Conservation (phyloP, 2,329 filamentous ascomycete genomes). For the Chaetomiaceae sp. region DNA sequence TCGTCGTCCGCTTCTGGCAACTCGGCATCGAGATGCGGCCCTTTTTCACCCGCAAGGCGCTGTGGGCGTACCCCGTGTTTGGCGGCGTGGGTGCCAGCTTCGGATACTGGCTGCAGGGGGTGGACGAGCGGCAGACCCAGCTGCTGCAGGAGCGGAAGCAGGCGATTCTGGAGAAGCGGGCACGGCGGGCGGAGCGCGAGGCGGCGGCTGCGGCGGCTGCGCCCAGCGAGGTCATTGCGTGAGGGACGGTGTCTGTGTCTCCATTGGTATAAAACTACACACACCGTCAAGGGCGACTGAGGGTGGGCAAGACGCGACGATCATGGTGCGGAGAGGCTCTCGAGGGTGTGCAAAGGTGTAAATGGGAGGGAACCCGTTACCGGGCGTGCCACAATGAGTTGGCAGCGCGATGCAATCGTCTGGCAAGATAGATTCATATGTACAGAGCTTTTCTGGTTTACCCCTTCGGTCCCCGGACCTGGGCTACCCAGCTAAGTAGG, state of each 20-base stretch:
- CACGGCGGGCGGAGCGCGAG: conserved; percentile 64
- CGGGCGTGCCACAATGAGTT: not conserved
- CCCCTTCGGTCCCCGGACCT: too few relatives aligned
- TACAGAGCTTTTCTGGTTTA: conserved; percentile 14
- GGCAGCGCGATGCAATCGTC: not conserved
- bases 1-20: conserved; percentile 91
- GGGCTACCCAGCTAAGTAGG: not conserved
- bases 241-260: too few relatives aligned
- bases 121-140: conserved; percentile 74
- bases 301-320: not conserved
- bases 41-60: conserved; percentile 74
- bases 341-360: not conserved
- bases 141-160: conserved; percentile 74
- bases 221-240: conserved; percentile 4
- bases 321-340: too few relatives aligned
- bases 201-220: conserved; percentile 27
- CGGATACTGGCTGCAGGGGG: conserved; percentile 92
- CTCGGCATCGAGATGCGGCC: conserved; percentile 98
- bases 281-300: too few relatives aligned
- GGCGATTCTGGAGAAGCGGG: conserved; percentile 80
- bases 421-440: conserved; percentile 8
- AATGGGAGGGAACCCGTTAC: not conserved
- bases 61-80: conserved; percentile 91
- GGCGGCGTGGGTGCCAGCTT: conserved; percentile 81
- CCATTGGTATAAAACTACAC: too few relatives aligned